Percentiles rank a stretch among this genome's conserved stretches.
Conservation (phyloP, 352 stramenopile genomes). For the Phytophthora quininea region DNA sequence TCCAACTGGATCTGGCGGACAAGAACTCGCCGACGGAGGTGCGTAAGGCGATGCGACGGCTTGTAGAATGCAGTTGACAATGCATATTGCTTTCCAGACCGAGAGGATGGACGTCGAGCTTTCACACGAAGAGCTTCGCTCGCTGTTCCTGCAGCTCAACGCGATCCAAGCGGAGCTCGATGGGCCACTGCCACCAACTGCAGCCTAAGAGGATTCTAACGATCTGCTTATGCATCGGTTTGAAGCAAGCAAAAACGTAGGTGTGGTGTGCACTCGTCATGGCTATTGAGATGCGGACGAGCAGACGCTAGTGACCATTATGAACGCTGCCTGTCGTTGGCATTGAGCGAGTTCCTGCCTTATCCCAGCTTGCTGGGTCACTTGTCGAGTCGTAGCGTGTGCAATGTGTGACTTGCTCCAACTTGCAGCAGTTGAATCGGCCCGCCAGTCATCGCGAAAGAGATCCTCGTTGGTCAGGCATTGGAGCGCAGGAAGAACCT, state of each 20-base stretch:
- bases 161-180: constrained; percentile 61
- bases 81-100: constrained; percentile 26
- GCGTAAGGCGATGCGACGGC: background rate
- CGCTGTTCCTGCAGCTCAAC: constrained; percentile 71
- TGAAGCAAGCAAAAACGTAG: too few species aligned
- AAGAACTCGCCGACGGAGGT: constrained; percentile 19
- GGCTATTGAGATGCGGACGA: too few species aligned
- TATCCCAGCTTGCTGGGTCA: background rate
- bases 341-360: too few species aligned
- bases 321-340: too few species aligned
- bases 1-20: constrained; percentile 50
- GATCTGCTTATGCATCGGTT: too few species aligned
- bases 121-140: constrained; percentile 56
- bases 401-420: background rate
- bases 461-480: background rate
- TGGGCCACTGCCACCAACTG: constrained; percentile 7
- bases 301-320: too few species aligned
- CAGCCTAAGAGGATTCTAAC: constrained; percentile 7
- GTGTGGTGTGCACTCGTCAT: too few species aligned
- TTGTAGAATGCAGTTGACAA: background rate
- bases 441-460: too few species aligned
- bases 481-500: background rate
- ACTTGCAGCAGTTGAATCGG: background rate
- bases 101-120: constrained; percentile 65
- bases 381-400: background rate